phyloP scores from a whole-genome alignment of 2,329 filamentous ascomycete species.

The Pseudogymnoascus sp. region DNA sequence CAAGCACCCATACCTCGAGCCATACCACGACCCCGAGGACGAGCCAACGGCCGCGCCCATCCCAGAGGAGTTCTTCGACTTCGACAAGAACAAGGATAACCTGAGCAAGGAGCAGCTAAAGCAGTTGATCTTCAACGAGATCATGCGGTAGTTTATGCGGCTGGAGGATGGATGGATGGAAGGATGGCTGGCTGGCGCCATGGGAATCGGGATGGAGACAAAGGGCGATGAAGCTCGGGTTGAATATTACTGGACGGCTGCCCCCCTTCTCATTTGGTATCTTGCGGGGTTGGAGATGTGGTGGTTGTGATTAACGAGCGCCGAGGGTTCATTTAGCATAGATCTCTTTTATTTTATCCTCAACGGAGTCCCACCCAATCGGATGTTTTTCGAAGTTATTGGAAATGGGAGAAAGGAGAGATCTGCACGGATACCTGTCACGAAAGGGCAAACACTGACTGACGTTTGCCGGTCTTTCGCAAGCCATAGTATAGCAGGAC shows the following conservation, averaged over 20 bases:
- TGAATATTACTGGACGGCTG: slow-evolving; percentile 3
- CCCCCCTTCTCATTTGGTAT: background rate
- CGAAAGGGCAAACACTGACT: background rate
- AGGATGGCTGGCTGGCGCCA: background rate
- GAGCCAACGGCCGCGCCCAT: slow-evolving; percentile 95
- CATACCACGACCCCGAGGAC: slow-evolving; percentile 97
- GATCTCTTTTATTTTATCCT: slow-evolving; percentile 7
- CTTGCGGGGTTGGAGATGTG: background rate
- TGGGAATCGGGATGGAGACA: slow-evolving; percentile 1
- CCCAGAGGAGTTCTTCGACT: slow-evolving; percentile 98
- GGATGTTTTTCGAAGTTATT: background rate
- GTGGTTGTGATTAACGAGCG: slow-evolving; percentile 4
- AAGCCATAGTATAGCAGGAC: background rate
- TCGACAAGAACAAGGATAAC: slow-evolving; percentile 99
- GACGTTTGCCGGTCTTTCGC: background rate
- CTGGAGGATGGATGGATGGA: background rate
- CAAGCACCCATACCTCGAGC: slow-evolving; percentile 95
- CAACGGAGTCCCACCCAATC: background rate
- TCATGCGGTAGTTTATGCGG: slow-evolving; percentile 43
- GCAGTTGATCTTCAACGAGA: slow-evolving; percentile 95
- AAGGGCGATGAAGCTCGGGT: background rate
- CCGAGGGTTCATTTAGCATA: slow-evolving; percentile 1
- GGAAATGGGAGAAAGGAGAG: background rate
- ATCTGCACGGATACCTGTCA: background rate
- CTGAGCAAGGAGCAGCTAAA: slow-evolving; percentile 98